These are phyloP conservation scores for Phlyctochytrium planicorne DNA, from an alignment of 192 early-diverging fungal species.

Conservation along the genomic window DNA sequence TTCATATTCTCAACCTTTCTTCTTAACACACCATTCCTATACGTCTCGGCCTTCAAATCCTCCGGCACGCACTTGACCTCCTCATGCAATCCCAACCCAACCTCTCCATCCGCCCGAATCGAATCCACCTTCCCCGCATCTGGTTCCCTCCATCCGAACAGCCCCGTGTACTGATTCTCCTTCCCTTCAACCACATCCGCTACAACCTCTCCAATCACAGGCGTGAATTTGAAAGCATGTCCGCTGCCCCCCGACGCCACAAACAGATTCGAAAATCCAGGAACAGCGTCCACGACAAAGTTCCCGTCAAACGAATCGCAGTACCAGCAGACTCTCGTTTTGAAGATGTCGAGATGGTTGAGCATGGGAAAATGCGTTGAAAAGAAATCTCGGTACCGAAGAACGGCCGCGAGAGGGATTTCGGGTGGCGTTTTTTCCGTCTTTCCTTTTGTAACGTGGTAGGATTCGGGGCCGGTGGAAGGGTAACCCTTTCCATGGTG, in stretches of 20 bases:
- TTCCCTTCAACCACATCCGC: slow-evolving; percentile 43
- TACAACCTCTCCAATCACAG: slow-evolving; percentile 50
- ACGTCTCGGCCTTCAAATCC: neutral
- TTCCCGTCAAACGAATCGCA: slow-evolving; percentile 54
- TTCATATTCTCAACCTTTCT: no score
- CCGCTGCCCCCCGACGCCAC: slow-evolving; percentile 60
- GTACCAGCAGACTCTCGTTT: slow-evolving; percentile 57
- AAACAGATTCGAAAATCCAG: slow-evolving; percentile 35
- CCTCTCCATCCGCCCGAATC: neutral
- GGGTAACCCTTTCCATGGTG: slow-evolving; percentile 46
- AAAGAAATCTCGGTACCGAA: slow-evolving; percentile 41
- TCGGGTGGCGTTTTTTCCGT: slow-evolving; percentile 6
- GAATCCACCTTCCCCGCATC: neutral
- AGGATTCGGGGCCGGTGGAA: slow-evolving; percentile 21
- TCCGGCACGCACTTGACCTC: neutral
- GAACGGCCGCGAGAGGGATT: slow-evolving; percentile 41
- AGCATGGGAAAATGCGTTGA: slow-evolving; percentile 37
- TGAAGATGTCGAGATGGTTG: slow-evolving; percentile 24
- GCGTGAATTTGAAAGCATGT: slow-evolving; percentile 63
- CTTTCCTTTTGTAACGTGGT: slow-evolving; percentile 8
- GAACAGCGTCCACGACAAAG: slow-evolving; percentile 48
- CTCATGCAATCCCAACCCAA: neutral
- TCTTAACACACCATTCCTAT: no score
- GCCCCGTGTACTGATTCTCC: neutral
- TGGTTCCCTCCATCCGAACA: slow-evolving; percentile 18